Evolutionary conservation across 1,139 yeast species (phyloP).

Genomic region (Trichomonascaceae sp.): DNA sequence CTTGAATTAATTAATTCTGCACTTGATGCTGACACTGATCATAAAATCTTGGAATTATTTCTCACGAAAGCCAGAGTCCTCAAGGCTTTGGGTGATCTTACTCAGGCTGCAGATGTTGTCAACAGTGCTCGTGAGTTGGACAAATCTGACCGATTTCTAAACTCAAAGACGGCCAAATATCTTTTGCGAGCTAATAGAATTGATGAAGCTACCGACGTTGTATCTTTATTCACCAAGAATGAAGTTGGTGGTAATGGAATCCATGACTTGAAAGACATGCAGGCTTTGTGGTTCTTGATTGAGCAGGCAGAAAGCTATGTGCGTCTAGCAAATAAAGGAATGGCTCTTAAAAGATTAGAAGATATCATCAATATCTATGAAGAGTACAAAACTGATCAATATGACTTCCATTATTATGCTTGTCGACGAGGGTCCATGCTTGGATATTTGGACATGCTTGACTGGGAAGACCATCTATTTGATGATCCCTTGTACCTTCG

Average conservation of each 20-base stretch:
- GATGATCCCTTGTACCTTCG: conserved; percentile 65
- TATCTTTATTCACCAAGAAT: conserved; percentile 77
- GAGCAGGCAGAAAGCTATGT: conserved; percentile 82
- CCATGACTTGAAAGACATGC: conserved; percentile 82
- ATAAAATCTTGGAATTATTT: conserved; percentile 70
- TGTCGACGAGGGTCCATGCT: conserved; percentile 88
- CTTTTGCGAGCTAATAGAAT: conserved; percentile 71
- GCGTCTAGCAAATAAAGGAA: conserved; percentile 48
- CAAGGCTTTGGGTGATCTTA: conserved; percentile 60
- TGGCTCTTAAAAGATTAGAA: conserved; percentile 72
- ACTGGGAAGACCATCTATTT: conserved; percentile 76
- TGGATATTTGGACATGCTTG: conserved; percentile 65
- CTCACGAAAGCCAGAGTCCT: conserved; percentile 74
- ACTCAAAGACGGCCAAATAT: conserved; percentile 83
- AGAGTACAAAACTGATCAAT: conserved; percentile 74
- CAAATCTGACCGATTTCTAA: conserved; percentile 84
- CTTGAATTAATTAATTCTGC: conserved; percentile 55
- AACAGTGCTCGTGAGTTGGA: conserved; percentile 71
- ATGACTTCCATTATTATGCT: conserved; percentile 91
- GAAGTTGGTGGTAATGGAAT: conserved; percentile 77
- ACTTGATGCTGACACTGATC: conserved; percentile 47
- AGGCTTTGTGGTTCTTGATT: conserved; percentile 81
- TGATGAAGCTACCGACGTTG: conserved; percentile 67
- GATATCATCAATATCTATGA: conserved; percentile 63
- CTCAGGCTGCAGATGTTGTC: conserved; percentile 60